Evolutionary conservation across 345 rosid genomes (phyloP).

Genomic region (Atalantia buxifolia): DNA sequence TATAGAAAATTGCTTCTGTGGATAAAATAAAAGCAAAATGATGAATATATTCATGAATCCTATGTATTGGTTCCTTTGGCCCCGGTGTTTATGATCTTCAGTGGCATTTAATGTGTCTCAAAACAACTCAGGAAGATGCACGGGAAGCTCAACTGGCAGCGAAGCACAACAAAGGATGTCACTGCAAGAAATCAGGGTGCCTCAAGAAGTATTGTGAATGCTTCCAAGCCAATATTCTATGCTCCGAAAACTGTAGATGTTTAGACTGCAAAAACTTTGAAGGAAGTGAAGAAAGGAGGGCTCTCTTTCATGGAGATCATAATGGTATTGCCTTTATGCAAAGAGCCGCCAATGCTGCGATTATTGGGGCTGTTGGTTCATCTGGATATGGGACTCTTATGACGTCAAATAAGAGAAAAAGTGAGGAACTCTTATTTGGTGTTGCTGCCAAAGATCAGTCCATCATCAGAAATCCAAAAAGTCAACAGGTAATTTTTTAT

Average conservation of each 20-base stretch:
- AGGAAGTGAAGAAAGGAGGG: constrained; percentile 64
- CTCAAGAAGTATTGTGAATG: constrained; percentile 95
- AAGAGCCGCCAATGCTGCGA: constrained; percentile 73
- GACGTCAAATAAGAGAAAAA: constrained; percentile 54
- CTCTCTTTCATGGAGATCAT: constrained; percentile 45
- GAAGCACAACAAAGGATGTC: constrained; percentile 88
- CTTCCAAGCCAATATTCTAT: constrained; percentile 72
- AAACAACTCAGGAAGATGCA: constrained; percentile 48
- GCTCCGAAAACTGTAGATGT: constrained; percentile 89
- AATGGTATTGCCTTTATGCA: constrained; percentile 40
- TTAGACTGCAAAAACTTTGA: constrained; percentile 78
- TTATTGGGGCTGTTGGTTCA: constrained; percentile 55
- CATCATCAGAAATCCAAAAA: constrained; percentile 18
- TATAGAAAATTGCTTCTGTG: not conserved
- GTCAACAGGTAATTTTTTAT: constrained; percentile 37
- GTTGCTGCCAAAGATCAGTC: constrained; percentile 27
- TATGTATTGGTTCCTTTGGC: not conserved
- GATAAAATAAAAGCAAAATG: not conserved
- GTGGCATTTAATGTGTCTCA: constrained; percentile 1
- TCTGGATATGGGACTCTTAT: constrained; percentile 50
- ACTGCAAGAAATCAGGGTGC: constrained; percentile 87
- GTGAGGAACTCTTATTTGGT: constrained; percentile 34
- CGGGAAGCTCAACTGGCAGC: constrained; percentile 43
- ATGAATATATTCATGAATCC: not conserved
- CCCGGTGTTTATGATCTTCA: not conserved